Evolutionary conservation across 768 basidiomycete genomes (phyloP), one percentile per base, ranked within the genome.

Genomic region (Lenzites betulinus): DNA sequence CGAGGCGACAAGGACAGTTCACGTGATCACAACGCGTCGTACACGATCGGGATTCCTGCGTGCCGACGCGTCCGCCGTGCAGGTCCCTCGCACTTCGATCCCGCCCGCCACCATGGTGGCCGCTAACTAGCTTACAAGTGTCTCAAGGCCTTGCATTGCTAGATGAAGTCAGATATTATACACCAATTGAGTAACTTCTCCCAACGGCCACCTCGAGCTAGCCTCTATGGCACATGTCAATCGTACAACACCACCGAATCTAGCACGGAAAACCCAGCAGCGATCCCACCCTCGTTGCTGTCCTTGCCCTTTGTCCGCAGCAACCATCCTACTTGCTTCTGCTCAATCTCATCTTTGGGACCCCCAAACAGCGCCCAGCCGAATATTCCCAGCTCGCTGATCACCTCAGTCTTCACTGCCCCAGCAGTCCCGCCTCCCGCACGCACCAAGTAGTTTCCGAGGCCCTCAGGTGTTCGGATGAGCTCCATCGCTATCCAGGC

Each of bases 401-500:
- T 83, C 9, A 93, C 89, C 47, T 93, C 89, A 1, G 82, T 76
- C 61, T 81, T 81, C 35, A 84, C 79, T 3, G 74, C 72, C 39
- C 78, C 79, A 36, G 78, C 79, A 7, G 70, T 63, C 7, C 70
- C 74, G 5, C 67, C 70, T 1, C 89, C 89, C 7, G 92, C 86
- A 35, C 90, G 85, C 22, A 97, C 80, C 42, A 99, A 83, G 71
- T 90, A 88, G 63, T 89, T 91, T 7, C 83, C 79, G 15, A 84
- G 67, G 2, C 83, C 83, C 28, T 78, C 71, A 0, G 95, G 95
- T 1, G 94, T 88, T 20, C 78, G 76, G 63, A 99, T 99, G 66
- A 98, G 77, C 61, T 90, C 88, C 96, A 98, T 98, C 33, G 95
- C 90, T 54, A 98, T 94, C 92, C 96, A 99, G 2, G 91, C 94